These are phyloP conservation scores for Tricholoma saponaceum DNA, from an alignment of 768 basidiomycete genomes.

Conservation along the genomic window DNA sequence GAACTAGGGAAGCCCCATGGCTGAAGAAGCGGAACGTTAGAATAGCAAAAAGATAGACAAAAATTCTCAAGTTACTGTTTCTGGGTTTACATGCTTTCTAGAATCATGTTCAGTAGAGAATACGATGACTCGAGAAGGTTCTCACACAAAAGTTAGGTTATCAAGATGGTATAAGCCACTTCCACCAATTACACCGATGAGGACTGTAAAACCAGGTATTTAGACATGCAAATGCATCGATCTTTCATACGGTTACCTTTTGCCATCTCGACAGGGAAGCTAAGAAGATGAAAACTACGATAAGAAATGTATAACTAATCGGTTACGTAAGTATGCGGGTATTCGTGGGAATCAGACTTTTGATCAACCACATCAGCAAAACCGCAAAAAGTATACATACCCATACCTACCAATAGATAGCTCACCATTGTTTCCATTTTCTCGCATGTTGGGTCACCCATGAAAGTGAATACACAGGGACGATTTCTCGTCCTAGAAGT, in stretches of 20 bases:
- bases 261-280: too few species aligned
- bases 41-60: background rate
- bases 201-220: slow-evolving; percentile 38
- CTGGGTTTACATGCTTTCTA: slow-evolving; percentile 64
- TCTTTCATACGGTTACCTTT: background rate
- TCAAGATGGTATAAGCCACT: slow-evolving; percentile 92
- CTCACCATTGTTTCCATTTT: too few species aligned
- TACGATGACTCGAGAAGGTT: slow-evolving; percentile 8
- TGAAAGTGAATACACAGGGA: too few species aligned
- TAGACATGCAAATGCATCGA: background rate
- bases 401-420: too few species aligned
- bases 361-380: too few species aligned
- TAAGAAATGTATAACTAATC: too few species aligned
- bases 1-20: slow-evolving; percentile 93
- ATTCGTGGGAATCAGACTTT: too few species aligned
- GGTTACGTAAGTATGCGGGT: too few species aligned
- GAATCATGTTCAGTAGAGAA: background rate
- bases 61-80: slow-evolving; percentile 55
- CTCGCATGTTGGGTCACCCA: too few species aligned
- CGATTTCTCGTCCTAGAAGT: too few species aligned
- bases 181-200: slow-evolving; percentile 89
- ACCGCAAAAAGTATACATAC: too few species aligned
- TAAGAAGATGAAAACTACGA: too few species aligned
- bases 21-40: slow-evolving; percentile 31
- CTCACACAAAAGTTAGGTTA: slow-evolving; percentile 84